Evolutionary conservation across 345 rosid species (phyloP).

Genomic region (Turritis glabra): DNA sequence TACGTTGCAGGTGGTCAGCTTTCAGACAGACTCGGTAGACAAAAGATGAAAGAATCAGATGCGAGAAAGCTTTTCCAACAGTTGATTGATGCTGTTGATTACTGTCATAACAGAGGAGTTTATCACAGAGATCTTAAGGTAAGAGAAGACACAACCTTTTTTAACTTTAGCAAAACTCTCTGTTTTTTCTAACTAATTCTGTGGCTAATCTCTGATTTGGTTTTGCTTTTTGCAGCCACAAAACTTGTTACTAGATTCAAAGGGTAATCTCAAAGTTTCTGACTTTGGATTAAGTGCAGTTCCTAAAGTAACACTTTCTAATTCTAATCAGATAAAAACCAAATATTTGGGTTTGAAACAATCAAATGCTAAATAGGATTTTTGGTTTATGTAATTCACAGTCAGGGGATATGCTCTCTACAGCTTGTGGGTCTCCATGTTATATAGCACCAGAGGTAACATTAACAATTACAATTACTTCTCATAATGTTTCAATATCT

Average conservation of each 20-base stretch:
- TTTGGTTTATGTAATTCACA: conserved; percentile 33
- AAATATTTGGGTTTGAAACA: not conserved
- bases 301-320: conserved; percentile 50
- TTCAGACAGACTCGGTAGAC: conserved; percentile 76
- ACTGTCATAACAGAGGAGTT: conserved; percentile 85
- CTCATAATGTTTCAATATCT: not conserved
- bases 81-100: conserved; percentile 79
- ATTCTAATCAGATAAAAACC: conserved; percentile 2
- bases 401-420: conserved; percentile 81
- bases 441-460: conserved; percentile 93
- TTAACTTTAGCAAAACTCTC: not conserved
- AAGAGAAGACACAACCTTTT: not conserved
- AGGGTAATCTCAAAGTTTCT: conserved; percentile 81
- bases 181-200: not conserved
- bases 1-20: conserved; percentile 80
- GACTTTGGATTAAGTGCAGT: conserved; percentile 86
- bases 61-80: conserved; percentile 86
- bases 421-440: conserved; percentile 93
- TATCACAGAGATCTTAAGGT: conserved; percentile 93
- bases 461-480: not conserved
- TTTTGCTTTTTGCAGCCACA: conserved; percentile 62
- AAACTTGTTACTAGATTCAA: conserved; percentile 70
- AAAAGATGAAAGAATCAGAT: conserved; percentile 62
- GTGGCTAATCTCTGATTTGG: conserved; percentile 9
- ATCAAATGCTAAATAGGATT: conserved; percentile 12